Evolutionary conservation across 768 basidiomycete genomes (phyloP).

Genomic region (Phlebiopsis gigantea): DNA sequence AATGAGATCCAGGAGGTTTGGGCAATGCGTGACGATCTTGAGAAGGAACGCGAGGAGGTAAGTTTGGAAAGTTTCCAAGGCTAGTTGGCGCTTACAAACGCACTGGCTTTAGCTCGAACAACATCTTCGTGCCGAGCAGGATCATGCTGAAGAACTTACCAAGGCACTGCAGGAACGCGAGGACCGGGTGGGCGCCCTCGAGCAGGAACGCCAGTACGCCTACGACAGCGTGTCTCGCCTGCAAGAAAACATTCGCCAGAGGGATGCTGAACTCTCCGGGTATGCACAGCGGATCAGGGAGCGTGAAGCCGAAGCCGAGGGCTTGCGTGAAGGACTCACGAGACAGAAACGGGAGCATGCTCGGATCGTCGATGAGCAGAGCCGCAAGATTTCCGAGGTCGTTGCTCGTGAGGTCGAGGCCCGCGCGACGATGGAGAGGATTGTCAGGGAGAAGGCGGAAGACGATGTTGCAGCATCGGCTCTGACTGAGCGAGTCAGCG

Average conservation of each 20-base stretch:
- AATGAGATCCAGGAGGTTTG: slow-evolving; percentile 48
- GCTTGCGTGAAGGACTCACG: slow-evolving; percentile 49
- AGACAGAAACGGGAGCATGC: slow-evolving; percentile 51
- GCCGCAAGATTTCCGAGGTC: slow-evolving; percentile 39
- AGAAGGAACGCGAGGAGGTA: slow-evolving; percentile 54
- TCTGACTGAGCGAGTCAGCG: slow-evolving; percentile 43
- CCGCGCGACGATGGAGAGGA: slow-evolving; percentile 40
- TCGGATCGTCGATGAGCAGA: slow-evolving; percentile 44
- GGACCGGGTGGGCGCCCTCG: slow-evolving; percentile 43
- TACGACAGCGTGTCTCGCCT: slow-evolving; percentile 48
- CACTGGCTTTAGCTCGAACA: slow-evolving; percentile 39
- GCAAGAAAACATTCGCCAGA: slow-evolving; percentile 50
- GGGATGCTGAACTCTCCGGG: slow-evolving; percentile 51
- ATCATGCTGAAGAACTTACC: slow-evolving; percentile 43
- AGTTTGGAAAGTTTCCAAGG: slow-evolving; percentile 11
- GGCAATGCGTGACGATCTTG: slow-evolving; percentile 46
- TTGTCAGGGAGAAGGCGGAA: slow-evolving; percentile 51
- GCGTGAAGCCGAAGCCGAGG: slow-evolving; percentile 48
- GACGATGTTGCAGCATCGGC: slow-evolving; percentile 45
- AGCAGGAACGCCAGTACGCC: slow-evolving; percentile 51
- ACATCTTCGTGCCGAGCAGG: slow-evolving; percentile 48
- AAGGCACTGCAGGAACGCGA: slow-evolving; percentile 49
- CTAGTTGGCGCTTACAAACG: background rate
- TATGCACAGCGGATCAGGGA: slow-evolving; percentile 41
- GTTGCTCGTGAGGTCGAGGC: slow-evolving; percentile 42